phyloP scores from a whole-genome alignment of 1,284 basidiomycete species.

The Malassezia globosa region DNA sequence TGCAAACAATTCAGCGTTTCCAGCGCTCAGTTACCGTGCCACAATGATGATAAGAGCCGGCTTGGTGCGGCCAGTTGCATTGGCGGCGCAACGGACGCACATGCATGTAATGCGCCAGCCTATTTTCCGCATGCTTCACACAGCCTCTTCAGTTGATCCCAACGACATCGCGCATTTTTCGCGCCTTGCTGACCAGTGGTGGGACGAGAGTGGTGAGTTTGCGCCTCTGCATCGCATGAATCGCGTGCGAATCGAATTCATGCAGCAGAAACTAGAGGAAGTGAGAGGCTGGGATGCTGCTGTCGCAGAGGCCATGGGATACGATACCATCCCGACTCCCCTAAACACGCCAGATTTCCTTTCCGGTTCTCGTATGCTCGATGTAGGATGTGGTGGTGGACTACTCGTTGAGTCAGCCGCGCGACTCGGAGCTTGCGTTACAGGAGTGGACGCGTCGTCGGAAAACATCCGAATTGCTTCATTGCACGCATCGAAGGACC shows the following conservation, averaged over 20 bases:
- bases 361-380: slow-evolving; percentile 60
- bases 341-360: slow-evolving; percentile 37
- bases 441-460: slow-evolving; percentile 79
- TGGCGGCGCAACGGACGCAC: no score
- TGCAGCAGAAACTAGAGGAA: slow-evolving; percentile 60
- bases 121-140: not conserved
- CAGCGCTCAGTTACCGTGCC: no score
- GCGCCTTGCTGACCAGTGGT: slow-evolving; percentile 81
- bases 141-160: slow-evolving; percentile 26
- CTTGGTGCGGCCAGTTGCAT: no score
- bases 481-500: slow-evolving; percentile 70
- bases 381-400: slow-evolving; percentile 91
- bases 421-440: slow-evolving; percentile 69
- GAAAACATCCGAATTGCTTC: slow-evolving; percentile 77
- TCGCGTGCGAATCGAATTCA: slow-evolving; percentile 71
- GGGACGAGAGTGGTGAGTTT: slow-evolving; percentile 90
- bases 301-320: slow-evolving; percentile 15
- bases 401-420: slow-evolving; percentile 82
- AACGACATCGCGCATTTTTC: slow-evolving; percentile 70
- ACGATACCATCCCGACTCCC: slow-evolving; percentile 35
- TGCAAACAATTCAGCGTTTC: no score
- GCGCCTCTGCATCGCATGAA: slow-evolving; percentile 88
- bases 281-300: slow-evolving; percentile 38
- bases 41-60: no score
- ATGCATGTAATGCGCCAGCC: no score